Evolutionary conservation across 2,329 filamentous ascomycete species (phyloP), one percentile per base, ranked within the genome.

Genomic region (Fusarium clavum): DNA sequence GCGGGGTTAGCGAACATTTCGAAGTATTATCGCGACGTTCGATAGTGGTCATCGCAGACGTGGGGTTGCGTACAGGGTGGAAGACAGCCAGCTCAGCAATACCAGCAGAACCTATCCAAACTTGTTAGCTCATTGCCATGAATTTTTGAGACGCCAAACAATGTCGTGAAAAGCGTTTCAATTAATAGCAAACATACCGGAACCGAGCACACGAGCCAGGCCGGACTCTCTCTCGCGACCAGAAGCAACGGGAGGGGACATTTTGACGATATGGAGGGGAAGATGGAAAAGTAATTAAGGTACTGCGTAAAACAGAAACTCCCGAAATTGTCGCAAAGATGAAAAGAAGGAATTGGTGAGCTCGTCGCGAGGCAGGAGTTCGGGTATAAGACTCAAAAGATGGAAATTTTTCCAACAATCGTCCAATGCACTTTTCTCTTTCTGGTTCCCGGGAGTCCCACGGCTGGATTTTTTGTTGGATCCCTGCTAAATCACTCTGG

Each of bases 51-150:
- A 54, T 44, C 59, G 57, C 22, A 51, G 60, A 62, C 60, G 64
- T 62, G 58, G 56, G 59, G 59, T 65, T 79, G 64, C 86, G 74
- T 87, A 94, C 94, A 71, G 94, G 94, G 80, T 97, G 94, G 86
- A 98, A 98, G 81, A 98, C 90, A 77, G 94, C 90, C 77, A 98
- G 86, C 83, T 98, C 95, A 76, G 94, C 91, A 81, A 98, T 95
- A 85, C 94, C 94, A 78, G 94, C 94, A 78, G 91, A 93, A 78
- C 94, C 94, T 98, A 41, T 54, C n/a, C 30, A 41, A 30, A 45
- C 32, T 60, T 61, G 72, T 79, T 64, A 78, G 70, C 60, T 60
- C 12, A 30, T 51, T 18, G 6, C 40, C 43, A 34, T 34, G n/a
- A 16, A 25, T 41, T 9, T 47, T 20, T 56, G 40, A 24, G 29